phyloP scores from a whole-genome alignment of 805 yeast genomes.

The Nakazawaea ambrosiae region DNA sequence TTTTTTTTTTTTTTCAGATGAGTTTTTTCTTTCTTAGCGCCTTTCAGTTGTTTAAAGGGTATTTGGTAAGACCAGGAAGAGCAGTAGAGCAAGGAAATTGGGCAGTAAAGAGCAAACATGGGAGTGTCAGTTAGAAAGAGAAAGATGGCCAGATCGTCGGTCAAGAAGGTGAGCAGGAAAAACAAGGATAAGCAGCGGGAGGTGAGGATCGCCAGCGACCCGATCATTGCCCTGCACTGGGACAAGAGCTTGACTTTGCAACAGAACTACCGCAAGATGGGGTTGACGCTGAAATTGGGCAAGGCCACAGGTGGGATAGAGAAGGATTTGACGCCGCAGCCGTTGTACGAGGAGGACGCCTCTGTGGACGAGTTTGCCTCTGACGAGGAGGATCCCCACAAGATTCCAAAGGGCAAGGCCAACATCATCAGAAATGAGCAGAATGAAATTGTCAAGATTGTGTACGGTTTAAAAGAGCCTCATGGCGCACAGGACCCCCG shows the following conservation, averaged over 20 bases:
- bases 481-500: no score
- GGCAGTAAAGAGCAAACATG: no score
- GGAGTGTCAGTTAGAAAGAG: slow-evolving; percentile 70
- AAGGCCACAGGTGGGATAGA: slow-evolving; percentile 79
- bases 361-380: slow-evolving; percentile 23
- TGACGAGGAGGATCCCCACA: slow-evolving; percentile 36
- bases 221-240: slow-evolving; percentile 88
- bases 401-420: slow-evolving; percentile 76
- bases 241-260: slow-evolving; percentile 71
- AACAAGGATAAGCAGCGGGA: slow-evolving; percentile 64
- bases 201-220: slow-evolving; percentile 60
- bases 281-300: slow-evolving; percentile 63
- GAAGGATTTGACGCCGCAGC: slow-evolving; percentile 34
- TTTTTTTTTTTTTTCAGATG: no score
- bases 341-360: slow-evolving; percentile 23
- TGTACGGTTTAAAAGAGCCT: slow-evolving; percentile 59
- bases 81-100: slow-evolving; percentile 17
- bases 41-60: not conserved
- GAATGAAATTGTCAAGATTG: slow-evolving; percentile 59
- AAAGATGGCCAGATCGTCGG: slow-evolving; percentile 71
- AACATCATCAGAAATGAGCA: slow-evolving; percentile 63
- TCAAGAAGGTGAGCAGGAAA: slow-evolving; percentile 63
- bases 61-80: not conserved
- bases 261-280: slow-evolving; percentile 82
- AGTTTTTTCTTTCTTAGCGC: not conserved